These are phyloP conservation scores for Chlorella sp. DNA, from an alignment of 139 green algal species.

Conservation along the genomic window DNA sequence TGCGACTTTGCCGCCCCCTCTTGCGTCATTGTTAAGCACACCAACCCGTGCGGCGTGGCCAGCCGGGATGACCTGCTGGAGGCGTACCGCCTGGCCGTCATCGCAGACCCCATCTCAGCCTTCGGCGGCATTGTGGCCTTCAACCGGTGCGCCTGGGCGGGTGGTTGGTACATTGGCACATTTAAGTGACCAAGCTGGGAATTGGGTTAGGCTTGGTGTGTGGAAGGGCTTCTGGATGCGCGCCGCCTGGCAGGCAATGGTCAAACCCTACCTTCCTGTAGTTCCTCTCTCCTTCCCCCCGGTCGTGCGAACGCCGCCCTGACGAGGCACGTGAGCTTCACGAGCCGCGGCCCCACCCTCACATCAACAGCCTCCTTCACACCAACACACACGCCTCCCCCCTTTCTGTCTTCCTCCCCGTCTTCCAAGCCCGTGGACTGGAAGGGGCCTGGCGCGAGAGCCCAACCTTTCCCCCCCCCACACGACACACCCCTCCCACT, in stretches of 20 bases:
- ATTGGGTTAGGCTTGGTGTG: too few species aligned
- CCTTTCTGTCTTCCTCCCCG: too few species aligned
- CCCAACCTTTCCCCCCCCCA: too few species aligned
- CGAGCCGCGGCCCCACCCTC: too few species aligned
- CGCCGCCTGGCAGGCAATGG: background rate
- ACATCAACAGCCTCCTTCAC: background rate
- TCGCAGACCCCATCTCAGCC: slow-evolving; percentile 93
- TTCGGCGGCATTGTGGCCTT: slow-evolving; percentile 99
- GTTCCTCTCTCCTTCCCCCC: too few species aligned
- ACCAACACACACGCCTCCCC: too few species aligned
- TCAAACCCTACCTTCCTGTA: too few species aligned
- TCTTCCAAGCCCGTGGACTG: too few species aligned
- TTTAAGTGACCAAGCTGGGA: too few species aligned
- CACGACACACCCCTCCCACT: too few species aligned
- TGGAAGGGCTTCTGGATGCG: background rate
- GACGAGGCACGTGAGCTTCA: background rate
- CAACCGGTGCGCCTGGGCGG: slow-evolving; percentile 72
- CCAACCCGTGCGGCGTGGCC: slow-evolving; percentile 98
- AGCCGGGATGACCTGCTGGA: slow-evolving; percentile 83
- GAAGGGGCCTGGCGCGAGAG: too few species aligned
- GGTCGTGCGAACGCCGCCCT: background rate
- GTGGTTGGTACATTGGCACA: too few species aligned
- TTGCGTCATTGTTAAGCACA: slow-evolving; percentile 99
- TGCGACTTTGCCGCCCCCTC: slow-evolving; percentile 84
- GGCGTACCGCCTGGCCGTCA: slow-evolving; percentile 93